Evolutionary conservation across 208 protist species (phyloP), one percentile per base, ranked within the genome.

Genomic region (Trypanosoma rangeli): DNA sequence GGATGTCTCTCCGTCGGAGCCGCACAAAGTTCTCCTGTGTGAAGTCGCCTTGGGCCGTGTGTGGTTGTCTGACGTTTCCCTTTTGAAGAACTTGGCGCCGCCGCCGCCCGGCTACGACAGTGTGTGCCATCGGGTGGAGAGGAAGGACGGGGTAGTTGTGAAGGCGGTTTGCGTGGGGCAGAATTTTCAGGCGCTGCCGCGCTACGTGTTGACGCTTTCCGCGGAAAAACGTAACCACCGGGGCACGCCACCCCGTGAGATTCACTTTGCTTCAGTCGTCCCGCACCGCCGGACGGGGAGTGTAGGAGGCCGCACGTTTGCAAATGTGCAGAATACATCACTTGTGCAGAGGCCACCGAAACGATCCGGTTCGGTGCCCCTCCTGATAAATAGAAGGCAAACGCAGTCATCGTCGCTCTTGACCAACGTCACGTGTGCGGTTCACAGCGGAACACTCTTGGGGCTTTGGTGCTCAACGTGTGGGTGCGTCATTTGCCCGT

Each of bases 141-240:
- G 55, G 56, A 26, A 62, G 7, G 49, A 46, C 39, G 67, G 55
- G 2, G 53, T 20, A 18, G 55, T 73, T 16, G 62, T 76, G 37
- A 64, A 53, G 54, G 74, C 82, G 70, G 65, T 93, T 60, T 72
- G 76, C 39, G 73, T 93, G 0, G 59, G 53, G 13, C 62, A 66
- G 62, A 87, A 86, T 69, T 78, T 88, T 54, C 85, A 90, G 73
- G 87, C 87, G 0, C 68, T 93, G 18, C 81, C 87, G 7, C 84
- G 87, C 31, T 93, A 93, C 56, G 59, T 93, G 12, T 73, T 93
- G 39, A 84, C 76, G 7, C 64, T 92, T 3, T 7, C 64, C 35
- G 61, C 52, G 33, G 60, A 60, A n/a, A 63, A 64, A 54, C 22
- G 20, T 35, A 28, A 67, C 42, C 39, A 31, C 20, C 24, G 31